These are phyloP conservation scores for Geotrichum siamense DNA, from an alignment of 1,139 yeast species.

Conservation along the genomic window DNA sequence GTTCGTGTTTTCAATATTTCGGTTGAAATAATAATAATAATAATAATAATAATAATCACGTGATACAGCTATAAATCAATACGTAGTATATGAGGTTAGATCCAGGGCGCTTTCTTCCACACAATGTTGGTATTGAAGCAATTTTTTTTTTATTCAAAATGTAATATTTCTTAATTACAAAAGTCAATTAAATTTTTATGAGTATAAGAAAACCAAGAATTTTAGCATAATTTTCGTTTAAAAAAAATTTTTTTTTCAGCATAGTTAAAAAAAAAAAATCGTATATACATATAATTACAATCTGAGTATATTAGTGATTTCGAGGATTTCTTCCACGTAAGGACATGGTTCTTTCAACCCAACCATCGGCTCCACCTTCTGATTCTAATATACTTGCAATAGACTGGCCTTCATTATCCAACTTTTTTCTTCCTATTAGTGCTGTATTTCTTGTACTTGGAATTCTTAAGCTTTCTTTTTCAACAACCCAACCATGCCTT, in stretches of 20 bases:
- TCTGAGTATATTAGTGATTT: constrained; percentile 34
- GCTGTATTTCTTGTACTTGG: constrained; percentile 96
- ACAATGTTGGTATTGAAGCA: no score
- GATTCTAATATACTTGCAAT: constrained; percentile 44
- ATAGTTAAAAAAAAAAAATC: no score
- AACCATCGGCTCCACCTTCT: constrained; percentile 87
- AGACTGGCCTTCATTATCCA: constrained; percentile 32
- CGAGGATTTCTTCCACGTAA: constrained; percentile 32
- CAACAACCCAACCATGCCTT: constrained; percentile 73
- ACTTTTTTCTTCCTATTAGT: constrained; percentile 52
- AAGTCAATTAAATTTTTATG: no score
- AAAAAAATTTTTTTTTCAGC: no score
- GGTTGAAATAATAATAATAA: not conserved
- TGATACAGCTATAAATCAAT: no score
- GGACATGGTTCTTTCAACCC: constrained; percentile 54
- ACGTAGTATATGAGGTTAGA: no score
- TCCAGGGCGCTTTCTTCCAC: no score
- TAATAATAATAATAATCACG: not conserved
- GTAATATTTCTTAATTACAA: no score
- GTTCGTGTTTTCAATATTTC: no score
- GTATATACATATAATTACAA: no score
- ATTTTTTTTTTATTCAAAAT: not conserved
- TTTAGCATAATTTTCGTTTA: no score
- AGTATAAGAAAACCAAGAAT: no score
- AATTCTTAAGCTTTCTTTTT: constrained; percentile 80